Evolutionary conservation across 352 stramenopile genomes (phyloP).

Genomic region (Elongisporangium undulatum): DNA sequence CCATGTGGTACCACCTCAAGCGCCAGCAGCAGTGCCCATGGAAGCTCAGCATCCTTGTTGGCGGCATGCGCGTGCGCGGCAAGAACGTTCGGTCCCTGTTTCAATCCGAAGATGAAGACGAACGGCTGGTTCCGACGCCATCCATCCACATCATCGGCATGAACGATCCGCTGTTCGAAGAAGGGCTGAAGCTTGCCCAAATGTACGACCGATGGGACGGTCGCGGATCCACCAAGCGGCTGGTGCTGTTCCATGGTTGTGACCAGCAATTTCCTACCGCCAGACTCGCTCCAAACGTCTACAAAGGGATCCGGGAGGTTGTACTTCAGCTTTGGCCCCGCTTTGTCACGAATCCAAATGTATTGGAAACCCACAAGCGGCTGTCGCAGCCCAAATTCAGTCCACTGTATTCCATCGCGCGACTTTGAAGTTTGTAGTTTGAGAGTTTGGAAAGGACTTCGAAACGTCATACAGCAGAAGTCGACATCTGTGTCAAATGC

Average conservation of each 20-base stretch:
- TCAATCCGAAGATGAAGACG: constrained; percentile 10
- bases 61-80: constrained; percentile 26
- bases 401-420: neutral
- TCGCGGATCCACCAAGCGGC: constrained; percentile 1
- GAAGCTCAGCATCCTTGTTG: constrained; percentile 29
- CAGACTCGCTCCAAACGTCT: constrained; percentile 1
- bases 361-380: neutral
- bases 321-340: neutral
- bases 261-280: constrained; percentile 33
- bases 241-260: constrained; percentile 26
- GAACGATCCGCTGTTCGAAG: constrained; percentile 25
- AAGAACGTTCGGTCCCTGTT: constrained; percentile 17
- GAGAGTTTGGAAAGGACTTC: neutral
- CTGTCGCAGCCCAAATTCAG: neutral
- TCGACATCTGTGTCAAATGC: no score
- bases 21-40: constrained; percentile 23
- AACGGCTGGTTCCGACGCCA: constrained; percentile 16
- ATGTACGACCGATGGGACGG: constrained; percentile 31
- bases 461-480: neutral
- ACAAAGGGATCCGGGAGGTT: neutral
- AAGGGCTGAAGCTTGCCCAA: constrained; percentile 18
- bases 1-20: constrained; percentile 21
- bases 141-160: constrained; percentile 48
- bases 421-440: neutral
- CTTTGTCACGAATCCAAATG: neutral